Percentiles rank a stretch among this genome's conserved stretches.
phyloP scores from a whole-genome alignment of 2,329 filamentous ascomycete genomes.

The Sporothrix euskadiensis region DNA sequence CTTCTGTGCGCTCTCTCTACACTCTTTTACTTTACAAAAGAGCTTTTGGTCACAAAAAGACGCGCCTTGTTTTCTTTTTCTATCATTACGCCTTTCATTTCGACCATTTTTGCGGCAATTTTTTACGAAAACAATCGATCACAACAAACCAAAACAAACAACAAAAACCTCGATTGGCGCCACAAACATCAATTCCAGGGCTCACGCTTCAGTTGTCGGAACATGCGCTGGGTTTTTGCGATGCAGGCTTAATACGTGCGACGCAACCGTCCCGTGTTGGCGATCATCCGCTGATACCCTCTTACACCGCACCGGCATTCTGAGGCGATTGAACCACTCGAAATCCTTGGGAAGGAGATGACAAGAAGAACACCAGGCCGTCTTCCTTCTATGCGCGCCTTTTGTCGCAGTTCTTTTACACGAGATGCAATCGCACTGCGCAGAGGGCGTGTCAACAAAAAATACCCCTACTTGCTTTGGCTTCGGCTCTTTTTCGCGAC shows the following conservation, averaged over 20 bases:
- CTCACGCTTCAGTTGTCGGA: neutral
- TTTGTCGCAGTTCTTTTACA: neutral
- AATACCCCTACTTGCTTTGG: conserved; percentile 8
- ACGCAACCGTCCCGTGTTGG: neutral
- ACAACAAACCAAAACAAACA: conserved; percentile 6
- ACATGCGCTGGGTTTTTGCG: conserved; percentile 1
- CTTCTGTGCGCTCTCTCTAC: conserved; percentile 18
- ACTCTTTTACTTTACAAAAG: conserved; percentile 5
- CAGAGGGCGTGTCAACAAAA: conserved; percentile 20
- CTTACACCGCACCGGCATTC: neutral
- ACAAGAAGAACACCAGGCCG: neutral
- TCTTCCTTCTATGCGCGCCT: conserved; percentile 13
- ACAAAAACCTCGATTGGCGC: neutral
- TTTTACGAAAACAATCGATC: neutral
- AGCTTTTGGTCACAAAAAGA: conserved; percentile 26
- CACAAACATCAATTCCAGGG: neutral
- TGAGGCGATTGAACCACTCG: neutral
- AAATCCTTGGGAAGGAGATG: neutral
- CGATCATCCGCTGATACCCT: neutral
- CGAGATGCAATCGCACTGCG: neutral
- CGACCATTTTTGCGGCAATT: neutral
- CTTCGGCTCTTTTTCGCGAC: conserved; percentile 12
- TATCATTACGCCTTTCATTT: conserved; percentile 16
- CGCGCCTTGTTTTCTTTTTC: conserved; percentile 19
- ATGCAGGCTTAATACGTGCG: conserved; percentile 12